These are phyloP conservation scores for Fraxinus greggii DNA, from an alignment of 305 asterid genomes.

Conservation along the genomic window DNA sequence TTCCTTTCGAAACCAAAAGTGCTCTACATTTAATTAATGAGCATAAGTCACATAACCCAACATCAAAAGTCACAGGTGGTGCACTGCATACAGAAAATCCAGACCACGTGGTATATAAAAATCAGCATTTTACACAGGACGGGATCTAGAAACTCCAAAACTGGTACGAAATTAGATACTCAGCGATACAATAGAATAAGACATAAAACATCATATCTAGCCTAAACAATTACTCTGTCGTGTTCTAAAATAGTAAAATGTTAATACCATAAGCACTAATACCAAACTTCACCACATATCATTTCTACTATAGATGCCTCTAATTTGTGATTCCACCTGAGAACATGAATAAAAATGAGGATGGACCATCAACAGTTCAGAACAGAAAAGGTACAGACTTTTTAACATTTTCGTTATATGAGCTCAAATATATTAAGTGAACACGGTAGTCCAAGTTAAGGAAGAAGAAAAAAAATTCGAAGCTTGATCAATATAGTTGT, in stretches of 20 bases:
- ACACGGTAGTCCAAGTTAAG: neutral
- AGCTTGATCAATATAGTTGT: neutral
- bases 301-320: neutral
- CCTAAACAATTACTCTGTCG: neutral
- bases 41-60: neutral
- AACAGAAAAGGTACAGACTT: neutral
- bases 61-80: neutral
- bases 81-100: neutral
- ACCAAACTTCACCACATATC: neutral
- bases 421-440: neutral
- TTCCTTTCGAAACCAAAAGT: neutral
- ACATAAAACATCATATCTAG: neutral
- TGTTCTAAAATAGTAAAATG: neutral
- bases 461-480: neutral
- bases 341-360: neutral
- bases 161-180: neutral
- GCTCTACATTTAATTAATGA: neutral
- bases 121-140: neutral
- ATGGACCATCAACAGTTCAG: neutral
- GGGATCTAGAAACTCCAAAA: neutral
- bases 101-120: neutral
- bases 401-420: neutral
- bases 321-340: neutral
- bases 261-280: neutral
- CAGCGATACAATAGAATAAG: neutral